phyloP scores from a whole-genome alignment of 768 basidiomycete species.

The Suillus subluteus region DNA sequence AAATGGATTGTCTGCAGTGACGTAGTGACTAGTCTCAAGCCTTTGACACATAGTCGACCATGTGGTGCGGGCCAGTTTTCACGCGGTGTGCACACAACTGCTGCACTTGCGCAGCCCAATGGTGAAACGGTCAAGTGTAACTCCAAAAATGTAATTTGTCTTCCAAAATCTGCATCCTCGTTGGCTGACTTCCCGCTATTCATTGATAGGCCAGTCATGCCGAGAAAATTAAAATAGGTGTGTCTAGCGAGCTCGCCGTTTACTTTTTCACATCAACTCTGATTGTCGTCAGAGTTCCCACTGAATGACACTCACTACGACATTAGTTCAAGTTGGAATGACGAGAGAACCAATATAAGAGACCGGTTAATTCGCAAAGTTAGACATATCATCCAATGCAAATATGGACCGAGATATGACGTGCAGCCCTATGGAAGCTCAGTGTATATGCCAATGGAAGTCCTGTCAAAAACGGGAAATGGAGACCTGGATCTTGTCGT shows the following conservation, averaged over 20 bases:
- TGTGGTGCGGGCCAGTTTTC: background rate
- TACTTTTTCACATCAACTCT: background rate
- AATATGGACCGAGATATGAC: constrained; percentile 37
- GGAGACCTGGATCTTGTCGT: constrained; percentile 58
- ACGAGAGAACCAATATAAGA: background rate
- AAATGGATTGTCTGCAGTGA: background rate
- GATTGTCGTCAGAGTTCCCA: background rate
- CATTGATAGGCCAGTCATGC: background rate
- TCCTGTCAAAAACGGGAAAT: background rate
- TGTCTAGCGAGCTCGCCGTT: background rate
- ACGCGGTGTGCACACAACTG: background rate
- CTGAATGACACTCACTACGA: background rate
- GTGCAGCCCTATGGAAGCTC: constrained; percentile 54
- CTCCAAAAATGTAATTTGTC: background rate
- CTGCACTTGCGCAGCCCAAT: no score
- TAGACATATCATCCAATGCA: constrained; percentile 23
- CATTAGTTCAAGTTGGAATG: background rate
- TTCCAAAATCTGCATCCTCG: no score
- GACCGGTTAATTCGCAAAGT: background rate
- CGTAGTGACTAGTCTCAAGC: background rate
- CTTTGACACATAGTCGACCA: background rate
- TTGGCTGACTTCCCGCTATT: background rate
- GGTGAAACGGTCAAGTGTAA: background rate
- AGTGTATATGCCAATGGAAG: constrained; percentile 39
- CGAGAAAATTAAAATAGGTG: background rate